Base-by-base conservation (phyloP, 805 yeast genomes). In the Candida takata region DNA sequence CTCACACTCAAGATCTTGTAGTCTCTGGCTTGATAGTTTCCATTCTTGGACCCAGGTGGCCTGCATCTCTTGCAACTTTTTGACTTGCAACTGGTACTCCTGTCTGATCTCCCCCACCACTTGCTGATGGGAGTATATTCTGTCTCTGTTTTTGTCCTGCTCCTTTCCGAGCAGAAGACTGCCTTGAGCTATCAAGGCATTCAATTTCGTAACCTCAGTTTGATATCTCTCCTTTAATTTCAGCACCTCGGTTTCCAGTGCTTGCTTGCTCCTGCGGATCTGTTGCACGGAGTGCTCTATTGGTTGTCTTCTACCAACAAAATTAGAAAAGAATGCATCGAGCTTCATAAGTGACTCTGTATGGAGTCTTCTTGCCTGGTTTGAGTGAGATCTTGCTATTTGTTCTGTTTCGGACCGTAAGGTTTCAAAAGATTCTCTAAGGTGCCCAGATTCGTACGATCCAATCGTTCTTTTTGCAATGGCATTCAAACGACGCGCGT, bases 161-260 rank as follows among this genome's bases (percentile, higher is more conserved):
- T 85, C 95, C 43, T 72, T 73, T 15, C 88, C 92, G 65, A 84
- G 74, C 20, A 85, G 67, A 16, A 86, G 64, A 38, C 77, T 77
- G 45, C 74, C 74, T 45, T 77, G 74, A 6, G 87, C 77, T 30
- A 69, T 63, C 37, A 68, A 69, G 4, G 79, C 69, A 42, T 77
- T 77, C 39, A 81, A 63, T 45, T 69, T 75, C 24, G 68, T 60
- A 55, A 80, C 77, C 36, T 74, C 84, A 4, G 60, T 55, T 42
- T 75, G 76, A 58, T 72, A 86, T 40, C 67, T 67, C 21, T 61
- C 62, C 37, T 72, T 66, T 29, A 65, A 48, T 15, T 49, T 51
- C 15, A 62, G 59, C 12, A 69, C 61, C 24, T 67, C 61, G 13
- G 52, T 47, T 24, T 52, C 55, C 3, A 69, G 45, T 9, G 60